A percentile compares a stretch with the other conserved stretches of the same genome.
These are phyloP conservation scores for Exophiala calicioides DNA, from an alignment of 2,329 filamentous ascomycete genomes.

Conservation along the genomic window DNA sequence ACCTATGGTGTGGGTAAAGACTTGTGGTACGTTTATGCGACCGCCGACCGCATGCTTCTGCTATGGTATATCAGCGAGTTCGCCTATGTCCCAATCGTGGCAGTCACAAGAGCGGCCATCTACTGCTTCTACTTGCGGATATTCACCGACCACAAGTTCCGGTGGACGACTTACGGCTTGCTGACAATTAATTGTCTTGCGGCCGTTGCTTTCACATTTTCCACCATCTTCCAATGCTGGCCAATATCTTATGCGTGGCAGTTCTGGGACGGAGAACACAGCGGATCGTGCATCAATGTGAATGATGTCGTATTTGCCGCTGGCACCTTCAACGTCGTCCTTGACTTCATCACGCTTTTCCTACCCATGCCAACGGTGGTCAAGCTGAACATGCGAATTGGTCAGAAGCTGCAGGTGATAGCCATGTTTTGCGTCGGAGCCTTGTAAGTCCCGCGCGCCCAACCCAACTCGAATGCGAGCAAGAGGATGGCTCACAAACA, in stretches of 20 bases:
- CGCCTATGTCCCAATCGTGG: conserved; percentile 50
- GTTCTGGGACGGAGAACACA: conserved; percentile 51
- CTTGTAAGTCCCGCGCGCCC: conserved; percentile 43
- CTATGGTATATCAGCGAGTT: conserved; percentile 22
- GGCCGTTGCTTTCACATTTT: conserved; percentile 36
- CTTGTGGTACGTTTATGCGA: too few species aligned
- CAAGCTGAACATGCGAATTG: conserved; percentile 48
- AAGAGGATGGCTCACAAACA: background rate
- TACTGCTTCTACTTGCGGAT: conserved; percentile 45
- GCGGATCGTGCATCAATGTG: conserved; percentile 53
- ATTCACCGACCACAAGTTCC: conserved; percentile 40
- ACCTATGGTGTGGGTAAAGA: too few species aligned
- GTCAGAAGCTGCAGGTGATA: conserved; percentile 51
- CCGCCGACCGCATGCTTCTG: too few species aligned
- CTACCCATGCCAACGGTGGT: conserved; percentile 49
- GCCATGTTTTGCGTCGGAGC: conserved; percentile 56
- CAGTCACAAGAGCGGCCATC: conserved; percentile 40
- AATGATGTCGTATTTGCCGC: conserved; percentile 57
- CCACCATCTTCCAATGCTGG: conserved; percentile 42
- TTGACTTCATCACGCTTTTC: conserved; percentile 55
- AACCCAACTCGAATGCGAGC: conserved; percentile 30
- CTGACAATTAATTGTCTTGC: conserved; percentile 35
- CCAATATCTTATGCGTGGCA: conserved; percentile 51
- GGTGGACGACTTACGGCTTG: conserved; percentile 11
- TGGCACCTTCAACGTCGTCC: conserved; percentile 52